Conservation (phyloP, 306 rosid species). For the Astragalus membranaceus region DNA sequence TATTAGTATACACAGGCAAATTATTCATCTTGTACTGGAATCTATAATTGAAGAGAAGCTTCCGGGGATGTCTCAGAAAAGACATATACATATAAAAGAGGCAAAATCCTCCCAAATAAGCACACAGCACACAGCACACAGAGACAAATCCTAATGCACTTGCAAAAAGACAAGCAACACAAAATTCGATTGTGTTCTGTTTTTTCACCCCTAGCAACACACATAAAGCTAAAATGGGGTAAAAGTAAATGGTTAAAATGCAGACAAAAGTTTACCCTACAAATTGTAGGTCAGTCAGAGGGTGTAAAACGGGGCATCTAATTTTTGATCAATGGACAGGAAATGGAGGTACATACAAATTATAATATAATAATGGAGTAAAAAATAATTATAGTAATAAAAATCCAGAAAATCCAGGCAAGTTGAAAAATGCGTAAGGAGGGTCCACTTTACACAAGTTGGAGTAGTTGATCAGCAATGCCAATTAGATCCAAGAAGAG, state of each 20-base stretch:
- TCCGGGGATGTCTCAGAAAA: conserved; percentile 22
- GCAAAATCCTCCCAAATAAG: not conserved
- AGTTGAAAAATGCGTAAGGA: conserved; percentile 26
- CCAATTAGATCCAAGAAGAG: conserved; percentile 53
- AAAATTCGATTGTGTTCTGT: not conserved
- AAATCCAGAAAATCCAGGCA: not conserved
- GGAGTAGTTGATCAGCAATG: conserved; percentile 49
- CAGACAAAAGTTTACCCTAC: too few species aligned
- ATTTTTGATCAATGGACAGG: not conserved
- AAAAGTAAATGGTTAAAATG: too few species aligned
- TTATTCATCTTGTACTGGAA: not conserved
- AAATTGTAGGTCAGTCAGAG: too few species aligned
- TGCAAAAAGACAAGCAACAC: conserved; percentile 24
- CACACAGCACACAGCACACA: not conserved
- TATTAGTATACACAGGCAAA: not conserved
- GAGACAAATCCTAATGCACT: not conserved
- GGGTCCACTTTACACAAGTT: conserved; percentile 50
- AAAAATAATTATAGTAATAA: not conserved
- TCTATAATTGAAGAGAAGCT: conserved; percentile 20
- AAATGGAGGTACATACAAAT: conserved; percentile 29
- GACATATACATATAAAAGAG: not conserved
- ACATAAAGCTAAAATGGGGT: too few species aligned
- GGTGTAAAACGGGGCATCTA: too few species aligned
- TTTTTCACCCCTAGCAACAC: too few species aligned
- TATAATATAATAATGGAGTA: conserved; percentile 24